Evolutionary conservation across 441 rosid genomes (phyloP), one percentile per base, ranked within the genome.

Genomic region (Arabidopsis lyrata): DNA sequence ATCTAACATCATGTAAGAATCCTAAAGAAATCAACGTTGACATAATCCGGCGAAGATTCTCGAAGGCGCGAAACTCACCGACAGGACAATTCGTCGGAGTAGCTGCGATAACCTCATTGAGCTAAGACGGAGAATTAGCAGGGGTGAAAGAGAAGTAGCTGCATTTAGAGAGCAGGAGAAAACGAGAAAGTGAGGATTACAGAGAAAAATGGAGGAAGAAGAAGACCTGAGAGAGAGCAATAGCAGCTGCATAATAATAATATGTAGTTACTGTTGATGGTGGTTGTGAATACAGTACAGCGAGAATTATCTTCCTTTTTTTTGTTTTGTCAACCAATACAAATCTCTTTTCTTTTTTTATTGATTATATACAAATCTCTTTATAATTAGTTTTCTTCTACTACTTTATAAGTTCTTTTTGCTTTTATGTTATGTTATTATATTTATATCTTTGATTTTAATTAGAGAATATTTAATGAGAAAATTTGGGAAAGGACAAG

Each of bases 41-140:
- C 11, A 41, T 14, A 58, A 68, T 45, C 47, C 36, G 31, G 62
- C 7, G 31, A 20, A 36, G 64, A 59, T 12, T 59, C 49, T 39
- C 1, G 48, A 70, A 70, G 66, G 39, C 65, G 58, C 14, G 64
- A 76, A 48, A 65, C 68, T 77, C 63, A 58, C 80, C 76, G 62
- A 77, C 57, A 63, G 56, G 57, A 34, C 8, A 58, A 72, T 20
- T 76, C 56, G 67, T 36, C n/a, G 45, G 63, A 69, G 70, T 24
- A 56, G 66, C 20, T 47, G 59, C 6, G 12, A 54, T 38, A 55
- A 35, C 8, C 48, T 48, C 79, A 69, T 63, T 20, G 64, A 68
- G 60, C 42, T 35, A 0, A 27, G 32, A 44, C 1, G 31, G 56
- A 8, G 36, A 31, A 7, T 35, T 27, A 56, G 35, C 10, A 57